phyloP scores from a whole-genome alignment of 805 yeast genomes.

The Wickerhamiella occidentalis region DNA sequence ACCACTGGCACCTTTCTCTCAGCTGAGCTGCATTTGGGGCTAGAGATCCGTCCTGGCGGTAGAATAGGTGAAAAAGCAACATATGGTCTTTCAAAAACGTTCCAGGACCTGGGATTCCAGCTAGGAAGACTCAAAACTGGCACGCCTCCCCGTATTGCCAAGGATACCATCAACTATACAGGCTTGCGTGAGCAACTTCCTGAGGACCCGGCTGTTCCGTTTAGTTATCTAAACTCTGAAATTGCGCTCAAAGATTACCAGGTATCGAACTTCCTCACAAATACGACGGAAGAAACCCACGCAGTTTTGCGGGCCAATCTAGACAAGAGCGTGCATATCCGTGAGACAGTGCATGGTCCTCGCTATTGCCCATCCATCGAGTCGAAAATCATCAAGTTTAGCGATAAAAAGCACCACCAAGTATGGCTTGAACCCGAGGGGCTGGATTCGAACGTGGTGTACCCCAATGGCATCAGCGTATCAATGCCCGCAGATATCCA shows the following conservation, averaged over 20 bases:
- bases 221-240: slow-evolving; percentile 67
- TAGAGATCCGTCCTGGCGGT: slow-evolving; percentile 73
- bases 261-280: slow-evolving; percentile 61
- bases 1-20: slow-evolving; percentile 94
- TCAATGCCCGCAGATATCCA: slow-evolving; percentile 96
- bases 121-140: slow-evolving; percentile 92
- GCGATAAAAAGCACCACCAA: slow-evolving; percentile 62
- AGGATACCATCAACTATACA: slow-evolving; percentile 55
- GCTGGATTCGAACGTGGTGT: slow-evolving; percentile 67
- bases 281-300: slow-evolving; percentile 67
- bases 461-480: slow-evolving; percentile 92
- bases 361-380: slow-evolving; percentile 96
- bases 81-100: slow-evolving; percentile 72
- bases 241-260: slow-evolving; percentile 50
- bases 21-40: slow-evolving; percentile 89
- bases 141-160: slow-evolving; percentile 82
- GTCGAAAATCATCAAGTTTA: slow-evolving; percentile 69
- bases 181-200: slow-evolving; percentile 61
- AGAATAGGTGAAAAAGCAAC: slow-evolving; percentile 89
- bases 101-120: slow-evolving; percentile 62
- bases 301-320: slow-evolving; percentile 55
- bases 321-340: slow-evolving; percentile 74
- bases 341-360: slow-evolving; percentile 93
- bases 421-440: slow-evolving; percentile 98
- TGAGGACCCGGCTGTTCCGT: slow-evolving; percentile 76